Conservation (phyloP, 2,329 filamentous ascomycete species). For the Parastagonospora nodorum region DNA sequence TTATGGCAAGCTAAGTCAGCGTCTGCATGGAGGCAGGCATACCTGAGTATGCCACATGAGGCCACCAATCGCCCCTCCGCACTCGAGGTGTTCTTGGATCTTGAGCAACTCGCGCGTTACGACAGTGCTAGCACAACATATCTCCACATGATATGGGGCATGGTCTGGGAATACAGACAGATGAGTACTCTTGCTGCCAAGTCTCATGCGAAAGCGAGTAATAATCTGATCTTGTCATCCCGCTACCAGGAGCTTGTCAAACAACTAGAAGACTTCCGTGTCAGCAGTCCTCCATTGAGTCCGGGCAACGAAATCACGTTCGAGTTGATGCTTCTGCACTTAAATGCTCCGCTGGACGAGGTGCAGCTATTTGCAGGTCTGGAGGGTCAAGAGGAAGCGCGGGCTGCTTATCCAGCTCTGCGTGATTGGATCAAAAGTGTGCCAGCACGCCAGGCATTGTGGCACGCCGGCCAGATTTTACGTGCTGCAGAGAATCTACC, state of each 20-base stretch:
- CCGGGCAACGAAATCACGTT: slow-evolving; percentile 44
- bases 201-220: slow-evolving; percentile 32
- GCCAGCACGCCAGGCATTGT: slow-evolving; percentile 65
- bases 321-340: slow-evolving; percentile 64
- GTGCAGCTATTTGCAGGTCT: slow-evolving; percentile 71
- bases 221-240: slow-evolving; percentile 46
- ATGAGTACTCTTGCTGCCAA: slow-evolving; percentile 60
- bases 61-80: slow-evolving; percentile 29
- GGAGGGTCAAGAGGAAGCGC: slow-evolving; percentile 69
- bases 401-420: slow-evolving; percentile 62
- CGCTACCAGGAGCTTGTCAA: slow-evolving; percentile 63
- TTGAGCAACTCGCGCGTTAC: slow-evolving; percentile 26
- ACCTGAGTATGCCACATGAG: slow-evolving; percentile 48
- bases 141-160: slow-evolving; percentile 67
- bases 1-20: slow-evolving; percentile 71
- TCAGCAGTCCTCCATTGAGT: slow-evolving; percentile 49
- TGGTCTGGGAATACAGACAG: slow-evolving; percentile 70
- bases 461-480: slow-evolving; percentile 71
- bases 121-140: slow-evolving; percentile 59
- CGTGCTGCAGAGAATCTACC: slow-evolving; percentile 63
- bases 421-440: slow-evolving; percentile 63
- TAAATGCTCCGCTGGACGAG: slow-evolving; percentile 68
- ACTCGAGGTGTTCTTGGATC: slow-evolving; percentile 35
- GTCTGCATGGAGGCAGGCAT: slow-evolving; percentile 67
- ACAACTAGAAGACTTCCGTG: slow-evolving; percentile 58